A percentile compares a stretch with the other conserved stretches of the same genome.
Evolutionary conservation across 106 monocot species (phyloP).

Genomic region (Triglochin maritima): DNA sequence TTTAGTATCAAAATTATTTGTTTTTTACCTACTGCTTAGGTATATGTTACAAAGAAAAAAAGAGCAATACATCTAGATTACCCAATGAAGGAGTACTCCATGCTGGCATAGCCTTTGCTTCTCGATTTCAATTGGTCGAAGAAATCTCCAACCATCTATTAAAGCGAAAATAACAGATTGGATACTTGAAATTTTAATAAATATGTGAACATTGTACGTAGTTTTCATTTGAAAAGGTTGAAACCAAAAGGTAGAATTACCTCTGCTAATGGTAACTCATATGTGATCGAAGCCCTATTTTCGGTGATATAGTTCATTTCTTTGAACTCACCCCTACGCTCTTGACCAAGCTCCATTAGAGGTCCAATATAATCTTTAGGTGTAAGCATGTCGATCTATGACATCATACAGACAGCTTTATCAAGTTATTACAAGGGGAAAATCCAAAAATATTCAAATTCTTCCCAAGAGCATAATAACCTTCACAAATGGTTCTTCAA

Average conservation of each 20-base stretch:
- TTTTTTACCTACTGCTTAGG: too few relatives aligned
- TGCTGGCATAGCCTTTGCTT: conserved; percentile 98
- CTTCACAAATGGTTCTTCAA: conserved; percentile 97
- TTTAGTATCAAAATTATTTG: too few relatives aligned
- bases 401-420: neutral
- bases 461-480: conserved; percentile 11
- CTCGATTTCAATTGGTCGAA: conserved; percentile 97
- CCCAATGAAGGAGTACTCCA: conserved; percentile 97
- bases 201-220: neutral
- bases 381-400: conserved; percentile 91
- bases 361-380: conserved; percentile 93
- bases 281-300: conserved; percentile 71
- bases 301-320: conserved; percentile 91
- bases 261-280: conserved; percentile 88
- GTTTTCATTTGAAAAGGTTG: neutral
- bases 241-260: conserved; percentile 17
- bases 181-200: neutral
- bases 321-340: conserved; percentile 87
- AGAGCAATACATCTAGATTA: conserved; percentile 17
- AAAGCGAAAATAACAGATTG: neutral
- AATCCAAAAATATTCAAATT: neutral
- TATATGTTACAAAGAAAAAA: neutral
- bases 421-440: neutral
- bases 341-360: conserved; percentile 97
- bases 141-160: conserved; percentile 96